Percentiles rank a stretch among this genome's conserved stretches.
These are phyloP conservation scores for Pseudomonodictys pantanalensis DNA, from an alignment of 495 filamentous ascomycete species.

Conservation along the genomic window DNA sequence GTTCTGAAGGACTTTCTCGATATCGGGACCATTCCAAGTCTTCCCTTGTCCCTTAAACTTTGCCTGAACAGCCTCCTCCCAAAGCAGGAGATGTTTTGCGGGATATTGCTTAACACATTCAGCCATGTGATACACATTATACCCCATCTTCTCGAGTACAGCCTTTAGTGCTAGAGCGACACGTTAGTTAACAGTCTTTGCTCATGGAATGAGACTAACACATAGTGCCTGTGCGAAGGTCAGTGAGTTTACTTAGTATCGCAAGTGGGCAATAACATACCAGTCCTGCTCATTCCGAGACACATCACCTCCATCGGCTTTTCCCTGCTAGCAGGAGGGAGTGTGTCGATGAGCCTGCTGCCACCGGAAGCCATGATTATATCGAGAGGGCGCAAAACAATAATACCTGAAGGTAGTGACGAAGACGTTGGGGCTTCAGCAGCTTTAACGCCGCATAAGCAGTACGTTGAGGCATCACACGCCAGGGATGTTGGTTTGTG, in stretches of 20 bases:
- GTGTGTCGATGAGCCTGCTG: constrained; percentile 15
- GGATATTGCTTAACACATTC: not conserved
- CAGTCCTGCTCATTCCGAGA: constrained; percentile 18
- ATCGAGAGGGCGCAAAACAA: too few species aligned
- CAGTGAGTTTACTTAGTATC: not conserved
- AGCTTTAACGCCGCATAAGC: too few species aligned
- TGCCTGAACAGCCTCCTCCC: constrained; percentile 6
- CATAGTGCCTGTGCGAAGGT: constrained; percentile 11
- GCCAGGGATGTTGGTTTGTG: too few species aligned
- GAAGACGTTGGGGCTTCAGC: too few species aligned
- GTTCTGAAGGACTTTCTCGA: constrained; percentile 18
- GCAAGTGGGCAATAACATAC: not conserved
- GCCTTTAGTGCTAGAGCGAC: constrained; percentile 3
- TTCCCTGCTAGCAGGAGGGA: constrained; percentile 6
- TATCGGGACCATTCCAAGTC: not conserved
- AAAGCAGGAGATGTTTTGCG: not conserved
- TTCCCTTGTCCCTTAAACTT: constrained; percentile 9
- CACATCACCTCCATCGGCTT: constrained; percentile 13
- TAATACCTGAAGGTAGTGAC: too few species aligned
- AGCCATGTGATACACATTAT: constrained; percentile 12
- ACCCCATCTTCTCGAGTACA: constrained; percentile 13
- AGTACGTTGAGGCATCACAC: too few species aligned
- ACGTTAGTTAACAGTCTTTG: not conserved
- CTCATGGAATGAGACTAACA: not conserved
- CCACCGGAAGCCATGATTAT: too few species aligned